Percentiles rank a stretch among this genome's conserved stretches.
Conservation (phyloP, 192 early-diverging fungal genomes). For the Obelidium mucronatum region DNA sequence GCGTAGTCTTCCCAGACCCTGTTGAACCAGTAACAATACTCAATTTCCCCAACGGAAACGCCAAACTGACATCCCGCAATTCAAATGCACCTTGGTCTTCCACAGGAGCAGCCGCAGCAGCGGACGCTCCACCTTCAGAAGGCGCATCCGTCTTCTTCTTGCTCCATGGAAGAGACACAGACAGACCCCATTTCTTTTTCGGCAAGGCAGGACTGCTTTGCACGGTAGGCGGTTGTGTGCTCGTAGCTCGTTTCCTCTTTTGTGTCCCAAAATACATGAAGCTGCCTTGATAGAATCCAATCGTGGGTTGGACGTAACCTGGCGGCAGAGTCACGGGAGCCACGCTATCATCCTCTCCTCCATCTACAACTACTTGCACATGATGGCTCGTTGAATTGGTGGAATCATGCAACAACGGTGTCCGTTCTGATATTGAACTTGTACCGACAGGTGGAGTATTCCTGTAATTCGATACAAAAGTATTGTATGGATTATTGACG, state of each 20-base stretch:
- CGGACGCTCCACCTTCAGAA: not conserved
- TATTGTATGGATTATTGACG: conserved; percentile 17
- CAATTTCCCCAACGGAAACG: conserved; percentile 38
- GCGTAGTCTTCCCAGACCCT: conserved; percentile 46
- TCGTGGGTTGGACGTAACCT: not conserved
- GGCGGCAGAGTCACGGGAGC: not conserved
- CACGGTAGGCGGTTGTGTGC: not conserved
- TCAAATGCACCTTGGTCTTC: conserved; percentile 29
- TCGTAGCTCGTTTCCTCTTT: not conserved
- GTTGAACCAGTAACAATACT: conserved; percentile 45
- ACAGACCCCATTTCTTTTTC: not conserved
- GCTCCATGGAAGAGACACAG: not conserved
- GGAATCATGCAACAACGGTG: conserved; percentile 9
- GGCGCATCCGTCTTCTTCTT: not conserved
- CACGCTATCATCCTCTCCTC: not conserved
- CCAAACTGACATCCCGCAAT: conserved; percentile 36
- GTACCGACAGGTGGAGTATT: not conserved
- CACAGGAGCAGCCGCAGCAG: not conserved
- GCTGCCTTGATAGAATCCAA: conserved; percentile 32
- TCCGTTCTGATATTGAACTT: not conserved
- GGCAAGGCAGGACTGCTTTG: not conserved
- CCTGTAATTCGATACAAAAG: not conserved
- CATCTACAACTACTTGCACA: not conserved
- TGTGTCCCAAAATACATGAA: conserved; percentile 36
- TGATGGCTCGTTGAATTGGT: not conserved